Evolutionary conservation across 345 rosid species (phyloP).

Genomic region (Sonneratia alba): DNA sequence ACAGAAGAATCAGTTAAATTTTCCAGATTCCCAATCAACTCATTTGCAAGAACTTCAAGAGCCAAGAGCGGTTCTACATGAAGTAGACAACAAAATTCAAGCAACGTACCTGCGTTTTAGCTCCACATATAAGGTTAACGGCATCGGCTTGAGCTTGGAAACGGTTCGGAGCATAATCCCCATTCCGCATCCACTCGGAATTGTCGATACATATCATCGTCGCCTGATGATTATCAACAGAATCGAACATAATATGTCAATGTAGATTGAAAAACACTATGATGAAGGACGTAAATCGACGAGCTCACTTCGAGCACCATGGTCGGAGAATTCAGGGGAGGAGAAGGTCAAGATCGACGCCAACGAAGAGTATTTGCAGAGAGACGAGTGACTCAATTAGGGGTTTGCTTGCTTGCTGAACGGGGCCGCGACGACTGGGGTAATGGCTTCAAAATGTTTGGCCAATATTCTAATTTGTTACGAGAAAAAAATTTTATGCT

Average conservation of each 20-base stretch:
- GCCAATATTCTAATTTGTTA: too few relatives aligned
- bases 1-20: neutral
- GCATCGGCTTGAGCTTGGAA: constrained; percentile 64
- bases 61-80: neutral
- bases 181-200: constrained; percentile 75
- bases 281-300: neutral
- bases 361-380: too few relatives aligned
- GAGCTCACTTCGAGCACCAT: too few relatives aligned
- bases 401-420: too few relatives aligned
- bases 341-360: too few relatives aligned
- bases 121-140: constrained; percentile 56
- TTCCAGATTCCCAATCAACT: neutral
- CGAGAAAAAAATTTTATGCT: too few relatives aligned
- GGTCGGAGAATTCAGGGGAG: too few relatives aligned
- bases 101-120: constrained; percentile 46
- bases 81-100: neutral
- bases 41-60: neutral
- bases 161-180: constrained; percentile 52
- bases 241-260: neutral
- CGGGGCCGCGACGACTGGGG: too few relatives aligned
- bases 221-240: constrained; percentile 23
- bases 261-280: constrained; percentile 12
- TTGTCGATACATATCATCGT: constrained; percentile 71
- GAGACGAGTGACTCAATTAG: too few relatives aligned
- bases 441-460: too few relatives aligned